Evolutionary conservation across 164 flowering plant genomes (phyloP), one percentile per base, ranked within the genome.

Genomic region (Magnolia officinalis): DNA sequence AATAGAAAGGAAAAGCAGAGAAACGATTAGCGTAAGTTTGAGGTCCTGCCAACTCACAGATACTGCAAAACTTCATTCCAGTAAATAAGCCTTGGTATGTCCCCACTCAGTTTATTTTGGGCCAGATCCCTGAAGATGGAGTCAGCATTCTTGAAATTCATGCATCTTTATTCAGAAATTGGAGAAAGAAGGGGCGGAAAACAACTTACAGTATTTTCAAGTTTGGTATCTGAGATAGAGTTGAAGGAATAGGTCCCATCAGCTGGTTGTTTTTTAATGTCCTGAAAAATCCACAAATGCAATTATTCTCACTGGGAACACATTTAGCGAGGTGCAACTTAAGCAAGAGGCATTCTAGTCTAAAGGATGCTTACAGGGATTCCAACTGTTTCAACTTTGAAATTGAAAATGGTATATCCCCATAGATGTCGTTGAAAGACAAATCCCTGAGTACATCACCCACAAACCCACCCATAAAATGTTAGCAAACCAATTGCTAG

Each of bases 141-240:
- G 20, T 70, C 45, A 20, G 26, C 19, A 16, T 49, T 14, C 71
- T 24, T 18, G 73, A 14, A 0, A 29, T 23, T 52, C 51, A 1
- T 73, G 50, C 21, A 26, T 37, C 74, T 19, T 11, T 70, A 63
- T 23, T 6, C 45, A 63, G 23, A 13, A 10, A 19, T 51, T 51
- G 19, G 0, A 2, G 20, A 29, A 37, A 16, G 20, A 1, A 31
- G 20, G 77, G 9, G 13, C 61, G 1, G 6, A 74, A 1, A 49
- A 26, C 50, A 8, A 86, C 98, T 86, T 80, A 96, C 99, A 96
- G 81, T 52, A 85, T 75, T 83, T 96, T 94, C 82, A 96, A 78
- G 82, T 93, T 96, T n/a, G 99, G 99, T 74, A 94, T 90, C 86
- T 96, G 99, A 13, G 99, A 92, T 72, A 96, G 77, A 0, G 98